These are phyloP conservation scores for Oenanthe javanica DNA, from an alignment of 140 eudicot species.

Conservation along the genomic window DNA sequence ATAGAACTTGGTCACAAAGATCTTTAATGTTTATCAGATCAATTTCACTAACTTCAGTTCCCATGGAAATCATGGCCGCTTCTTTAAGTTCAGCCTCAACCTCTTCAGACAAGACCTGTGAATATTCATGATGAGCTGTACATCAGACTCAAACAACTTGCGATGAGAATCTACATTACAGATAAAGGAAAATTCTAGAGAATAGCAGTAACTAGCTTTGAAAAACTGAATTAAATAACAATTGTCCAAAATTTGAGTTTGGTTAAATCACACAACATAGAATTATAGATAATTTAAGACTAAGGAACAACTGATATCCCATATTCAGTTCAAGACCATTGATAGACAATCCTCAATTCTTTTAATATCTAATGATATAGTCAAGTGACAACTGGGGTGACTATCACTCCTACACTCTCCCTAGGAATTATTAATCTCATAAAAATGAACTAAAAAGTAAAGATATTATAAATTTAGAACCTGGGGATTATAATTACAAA, in stretches of 20 bases:
- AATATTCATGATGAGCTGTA: slow-evolving; percentile 1
- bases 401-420: not conserved
- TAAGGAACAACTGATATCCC: not conserved
- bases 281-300: not conserved
- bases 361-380: too few species aligned
- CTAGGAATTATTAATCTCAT: not conserved
- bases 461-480: not conserved
- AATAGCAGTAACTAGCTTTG: not conserved
- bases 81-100: slow-evolving; percentile 76
- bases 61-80: slow-evolving; percentile 85
- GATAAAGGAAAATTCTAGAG: not conserved
- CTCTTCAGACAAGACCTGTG: slow-evolving; percentile 71
- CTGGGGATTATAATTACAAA: not conserved
- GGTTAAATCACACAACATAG: not conserved
- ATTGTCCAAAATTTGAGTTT: not conserved
- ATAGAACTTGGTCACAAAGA: slow-evolving; percentile 83
- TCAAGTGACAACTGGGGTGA: not conserved
- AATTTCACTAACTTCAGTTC: slow-evolving; percentile 97
- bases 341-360: not conserved
- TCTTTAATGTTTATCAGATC: slow-evolving; percentile 74
- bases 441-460: not conserved
- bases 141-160: not conserved
- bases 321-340: not conserved
- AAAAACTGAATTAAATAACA: not conserved
- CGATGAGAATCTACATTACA: not conserved